Conservation (phyloP, 176 grass and related monocot genomes). For the Musa schizocarpa region DNA sequence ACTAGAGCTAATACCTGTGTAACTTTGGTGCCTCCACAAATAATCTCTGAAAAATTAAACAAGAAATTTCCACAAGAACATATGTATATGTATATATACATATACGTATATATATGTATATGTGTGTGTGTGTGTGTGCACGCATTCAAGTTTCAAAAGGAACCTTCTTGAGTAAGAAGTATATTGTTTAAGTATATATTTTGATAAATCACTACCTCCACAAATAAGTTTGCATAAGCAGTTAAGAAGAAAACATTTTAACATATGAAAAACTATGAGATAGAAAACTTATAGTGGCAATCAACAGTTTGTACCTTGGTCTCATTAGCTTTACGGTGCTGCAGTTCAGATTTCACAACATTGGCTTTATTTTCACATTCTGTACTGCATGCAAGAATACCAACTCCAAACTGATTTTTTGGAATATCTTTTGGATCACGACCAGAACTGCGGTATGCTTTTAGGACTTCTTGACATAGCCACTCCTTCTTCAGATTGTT, state of each 20-base stretch:
- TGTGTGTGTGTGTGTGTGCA: too few species aligned
- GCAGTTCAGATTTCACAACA: slow-evolving; percentile 49
- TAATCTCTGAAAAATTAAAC: neutral
- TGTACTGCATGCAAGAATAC: slow-evolving; percentile 52
- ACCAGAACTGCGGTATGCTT: slow-evolving; percentile 47
- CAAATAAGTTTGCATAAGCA: neutral
- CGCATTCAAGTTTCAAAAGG: neutral
- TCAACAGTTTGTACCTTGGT: slow-evolving; percentile 42
- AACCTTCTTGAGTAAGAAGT: neutral
- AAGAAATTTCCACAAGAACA: neutral
- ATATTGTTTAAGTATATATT: too few species aligned
- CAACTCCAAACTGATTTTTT: slow-evolving; percentile 75
- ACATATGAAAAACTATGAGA: too few species aligned
- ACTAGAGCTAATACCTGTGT: neutral
- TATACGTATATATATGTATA: too few species aligned
- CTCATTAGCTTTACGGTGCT: slow-evolving; percentile 62
- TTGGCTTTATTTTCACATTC: slow-evolving; percentile 58
- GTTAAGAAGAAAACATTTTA: neutral
- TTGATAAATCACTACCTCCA: too few species aligned
- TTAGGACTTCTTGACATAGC: slow-evolving; percentile 79
- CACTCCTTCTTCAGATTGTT: slow-evolving; percentile 77
- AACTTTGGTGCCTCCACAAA: neutral
- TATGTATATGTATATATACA: too few species aligned
- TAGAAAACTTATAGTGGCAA: neutral
- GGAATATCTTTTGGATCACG: slow-evolving; percentile 66